phyloP scores from a whole-genome alignment of 2,329 filamentous ascomycete species.

The Diaporthe sp. region DNA sequence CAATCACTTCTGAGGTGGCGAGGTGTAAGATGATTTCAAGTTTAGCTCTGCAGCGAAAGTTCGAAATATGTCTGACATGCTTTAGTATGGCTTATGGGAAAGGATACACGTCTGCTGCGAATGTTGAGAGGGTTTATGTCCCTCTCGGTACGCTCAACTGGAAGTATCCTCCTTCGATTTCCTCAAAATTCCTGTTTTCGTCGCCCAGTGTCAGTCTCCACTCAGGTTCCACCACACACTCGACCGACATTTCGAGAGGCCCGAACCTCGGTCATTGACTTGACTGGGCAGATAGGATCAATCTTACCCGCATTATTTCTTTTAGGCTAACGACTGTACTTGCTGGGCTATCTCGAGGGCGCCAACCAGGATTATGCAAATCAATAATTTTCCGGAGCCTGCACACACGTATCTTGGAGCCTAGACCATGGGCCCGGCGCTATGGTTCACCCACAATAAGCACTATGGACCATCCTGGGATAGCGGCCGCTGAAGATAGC shows the following conservation, averaged over 20 bases:
- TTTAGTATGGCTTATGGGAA: neutral
- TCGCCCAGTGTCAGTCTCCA: neutral
- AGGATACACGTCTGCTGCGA: neutral
- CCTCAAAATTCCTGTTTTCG: constrained; percentile 3
- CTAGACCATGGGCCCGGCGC: constrained; percentile 7
- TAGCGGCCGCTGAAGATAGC: neutral
- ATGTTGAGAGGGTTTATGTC: neutral
- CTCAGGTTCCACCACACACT: neutral
- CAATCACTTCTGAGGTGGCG: neutral
- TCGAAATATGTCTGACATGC: neutral
- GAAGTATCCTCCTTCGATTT: neutral
- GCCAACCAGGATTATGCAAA: constrained; percentile 9
- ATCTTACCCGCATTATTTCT: neutral
- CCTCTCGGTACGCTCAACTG: neutral
- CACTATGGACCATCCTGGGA: constrained; percentile 1
- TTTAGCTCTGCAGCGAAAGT: neutral
- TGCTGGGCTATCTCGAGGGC: neutral
- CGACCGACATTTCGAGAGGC: neutral
- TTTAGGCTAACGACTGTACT: constrained; percentile 2
- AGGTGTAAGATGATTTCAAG: neutral
- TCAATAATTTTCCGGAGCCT: constrained; percentile 9
- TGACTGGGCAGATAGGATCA: neutral
- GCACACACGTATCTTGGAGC: neutral
- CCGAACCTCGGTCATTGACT: neutral
- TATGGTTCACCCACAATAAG: constrained; percentile 22